phyloP scores from a whole-genome alignment of 768 basidiomycete species.

The Pleurotus sapidus region DNA sequence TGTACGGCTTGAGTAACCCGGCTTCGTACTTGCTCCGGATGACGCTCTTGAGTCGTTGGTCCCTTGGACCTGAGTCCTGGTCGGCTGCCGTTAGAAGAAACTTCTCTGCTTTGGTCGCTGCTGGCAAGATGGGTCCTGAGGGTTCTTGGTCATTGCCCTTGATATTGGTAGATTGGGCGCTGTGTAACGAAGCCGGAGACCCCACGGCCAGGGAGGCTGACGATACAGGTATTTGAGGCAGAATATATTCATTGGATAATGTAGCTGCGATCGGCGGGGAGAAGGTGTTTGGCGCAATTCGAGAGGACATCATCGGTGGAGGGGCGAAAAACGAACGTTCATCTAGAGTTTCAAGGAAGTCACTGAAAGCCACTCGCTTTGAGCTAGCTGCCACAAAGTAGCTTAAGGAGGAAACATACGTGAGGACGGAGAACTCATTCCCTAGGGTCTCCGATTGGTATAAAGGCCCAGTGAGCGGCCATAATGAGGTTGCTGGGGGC shows the following conservation, averaged over 20 bases:
- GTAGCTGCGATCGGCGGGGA: constrained; percentile 8
- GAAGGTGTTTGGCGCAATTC: constrained; percentile 42
- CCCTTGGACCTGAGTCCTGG: constrained; percentile 86
- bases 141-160: constrained; percentile 15
- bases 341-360: constrained; percentile 86
- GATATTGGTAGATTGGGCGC: constrained; percentile 10
- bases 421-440: constrained; percentile 82
- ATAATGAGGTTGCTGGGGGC: constrained; percentile 38
- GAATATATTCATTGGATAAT: background rate
- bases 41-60: constrained; percentile 86
- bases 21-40: constrained; percentile 98
- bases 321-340: constrained; percentile 81
- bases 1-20: constrained; percentile 90
- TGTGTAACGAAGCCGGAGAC: background rate
- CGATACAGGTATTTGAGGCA: constrained; percentile 10
- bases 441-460: constrained; percentile 75
- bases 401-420: constrained; percentile 52
- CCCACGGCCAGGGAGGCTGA: background rate
- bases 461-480: constrained; percentile 55
- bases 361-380: constrained; percentile 29
- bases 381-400: too few species aligned
- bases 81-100: constrained; percentile 94
- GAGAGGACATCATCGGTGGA: constrained; percentile 42
- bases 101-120: constrained; percentile 78
- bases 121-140: constrained; percentile 57